A percentile compares a stretch with the other conserved stretches of the same genome.
These are phyloP conservation scores for Carpinus viminea DNA, from an alignment of 306 rosid genomes.

Conservation along the genomic window DNA sequence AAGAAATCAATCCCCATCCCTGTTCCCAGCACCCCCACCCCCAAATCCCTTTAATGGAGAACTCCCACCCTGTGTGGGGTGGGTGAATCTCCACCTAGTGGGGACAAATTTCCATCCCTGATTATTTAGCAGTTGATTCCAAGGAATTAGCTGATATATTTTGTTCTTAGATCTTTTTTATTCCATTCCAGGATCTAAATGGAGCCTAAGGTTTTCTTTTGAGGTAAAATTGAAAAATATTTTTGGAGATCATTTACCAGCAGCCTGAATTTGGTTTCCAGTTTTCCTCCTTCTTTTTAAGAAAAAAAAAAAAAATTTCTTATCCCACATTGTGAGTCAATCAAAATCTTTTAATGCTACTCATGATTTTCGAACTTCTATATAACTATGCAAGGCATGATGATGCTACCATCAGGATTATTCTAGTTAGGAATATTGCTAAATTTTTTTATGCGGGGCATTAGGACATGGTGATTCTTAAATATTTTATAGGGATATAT, in stretches of 20 bases:
- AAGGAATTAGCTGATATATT: neutral
- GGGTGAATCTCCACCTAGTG: neutral
- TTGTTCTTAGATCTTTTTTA: neutral
- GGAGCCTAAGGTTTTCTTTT: neutral
- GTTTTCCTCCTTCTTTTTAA: neutral
- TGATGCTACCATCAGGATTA: neutral
- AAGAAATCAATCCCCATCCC: too few species aligned
- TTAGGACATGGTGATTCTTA: neutral
- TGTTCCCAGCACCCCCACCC: too few species aligned
- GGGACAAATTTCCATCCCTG: neutral
- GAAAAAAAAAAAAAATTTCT: neutral
- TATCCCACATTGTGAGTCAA: neutral
- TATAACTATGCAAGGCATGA: neutral
- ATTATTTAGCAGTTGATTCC: neutral
- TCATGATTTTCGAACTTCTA: neutral
- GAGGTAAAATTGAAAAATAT: neutral
- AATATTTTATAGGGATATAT: too few species aligned
- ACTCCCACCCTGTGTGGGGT: neutral
- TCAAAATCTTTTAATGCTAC: neutral
- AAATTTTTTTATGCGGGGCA: neutral
- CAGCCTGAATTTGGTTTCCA: neutral
- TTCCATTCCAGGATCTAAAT: neutral
- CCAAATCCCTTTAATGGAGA: neutral
- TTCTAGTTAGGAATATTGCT: neutral
- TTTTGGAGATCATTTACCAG: neutral